Conservation (phyloP, 352 stramenopile species). For the Globisporangium polare region DNA sequence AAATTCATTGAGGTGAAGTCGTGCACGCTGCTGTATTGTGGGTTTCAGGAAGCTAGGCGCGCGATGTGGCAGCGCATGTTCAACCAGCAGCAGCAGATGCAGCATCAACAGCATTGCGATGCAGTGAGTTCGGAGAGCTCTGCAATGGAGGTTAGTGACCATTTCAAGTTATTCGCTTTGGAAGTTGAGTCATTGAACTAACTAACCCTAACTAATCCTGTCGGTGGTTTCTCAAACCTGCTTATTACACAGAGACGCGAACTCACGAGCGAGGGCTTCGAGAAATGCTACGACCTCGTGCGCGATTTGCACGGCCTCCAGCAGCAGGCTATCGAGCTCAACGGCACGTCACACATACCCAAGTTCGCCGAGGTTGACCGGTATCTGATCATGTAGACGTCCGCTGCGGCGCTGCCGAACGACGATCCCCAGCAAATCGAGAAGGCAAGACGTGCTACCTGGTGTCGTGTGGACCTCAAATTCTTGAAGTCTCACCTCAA, state of each 20-base stretch:
- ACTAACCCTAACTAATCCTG: not conserved
- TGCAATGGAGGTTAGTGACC: not conserved
- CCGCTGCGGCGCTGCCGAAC: not conserved
- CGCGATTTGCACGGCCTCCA: not conserved
- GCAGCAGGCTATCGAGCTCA: not conserved
- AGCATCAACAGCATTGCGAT: not conserved
- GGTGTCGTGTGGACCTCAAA: slow-evolving; percentile 2
- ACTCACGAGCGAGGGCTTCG: not conserved
- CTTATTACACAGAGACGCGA: not conserved
- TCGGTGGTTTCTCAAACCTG: not conserved
- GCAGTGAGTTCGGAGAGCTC: too few species aligned
- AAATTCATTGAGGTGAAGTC: slow-evolving; percentile 3
- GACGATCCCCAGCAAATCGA: not conserved
- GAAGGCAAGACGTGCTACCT: slow-evolving; percentile 8
- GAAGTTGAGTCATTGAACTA: not conserved
- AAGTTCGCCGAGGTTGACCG: slow-evolving; percentile 11
- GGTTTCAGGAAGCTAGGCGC: slow-evolving; percentile 9
- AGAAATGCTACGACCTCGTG: slow-evolving; percentile 1
- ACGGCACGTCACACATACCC: slow-evolving; percentile 10
- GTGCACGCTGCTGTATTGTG: not conserved
- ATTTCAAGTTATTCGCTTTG: not conserved
- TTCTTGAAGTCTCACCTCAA: not conserved
- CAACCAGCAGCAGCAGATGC: not conserved
- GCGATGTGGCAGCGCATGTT: slow-evolving; percentile 5
- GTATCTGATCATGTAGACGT: slow-evolving; percentile 8